Evolutionary conservation across 129 eudicot species (phyloP), one percentile per base, ranked within the genome.

Genomic region (Kitagawia praeruptora): DNA sequence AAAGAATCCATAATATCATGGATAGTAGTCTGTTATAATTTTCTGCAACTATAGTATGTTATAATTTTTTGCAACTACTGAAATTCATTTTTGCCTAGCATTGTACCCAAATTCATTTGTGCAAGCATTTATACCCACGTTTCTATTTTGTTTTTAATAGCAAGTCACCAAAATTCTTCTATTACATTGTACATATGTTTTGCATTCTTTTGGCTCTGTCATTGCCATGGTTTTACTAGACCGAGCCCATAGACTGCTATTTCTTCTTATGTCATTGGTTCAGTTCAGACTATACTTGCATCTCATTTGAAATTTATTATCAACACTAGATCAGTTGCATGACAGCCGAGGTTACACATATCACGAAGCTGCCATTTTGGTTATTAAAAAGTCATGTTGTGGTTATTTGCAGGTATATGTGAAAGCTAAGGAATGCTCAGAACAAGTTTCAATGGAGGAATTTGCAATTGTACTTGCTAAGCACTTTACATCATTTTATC

Each of bases 381-480:
- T 67, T 67, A 31, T 67, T 31, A 28, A 67, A 67, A 15, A 23
- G 79, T 45, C 72, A 48, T 28, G n/a, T 75, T 8, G 79, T 18
- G 80, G 53, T n/a, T 83, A 77, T 38, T 69, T 82, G 69, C 89
- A 96, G 99, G 99, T 92, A 4, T 92, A 89, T 89, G 99, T 85
- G 64, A 96, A 92, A 86, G 99, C 99, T 42, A 96, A 96, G 88
- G 98, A 96, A 87, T 92, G 97, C 80, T 75, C 86, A 49, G 83
- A 89, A 71, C 85, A 83, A 82, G 87, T 96, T 77, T 84, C 98
- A 4, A 87, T 84, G 77, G 99, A 96, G 85, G 97, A 85, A 23
- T 96, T 96, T 87, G 99, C 98, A 34, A 86, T 96, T 78, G 46
- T 77, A 81, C 99, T 96, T 70, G 97, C 95, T 66, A 92, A 89